Evolutionary conservation across 2,329 filamentous ascomycete species (phyloP).

Genomic region (Proliferodiscus dingleyae): DNA sequence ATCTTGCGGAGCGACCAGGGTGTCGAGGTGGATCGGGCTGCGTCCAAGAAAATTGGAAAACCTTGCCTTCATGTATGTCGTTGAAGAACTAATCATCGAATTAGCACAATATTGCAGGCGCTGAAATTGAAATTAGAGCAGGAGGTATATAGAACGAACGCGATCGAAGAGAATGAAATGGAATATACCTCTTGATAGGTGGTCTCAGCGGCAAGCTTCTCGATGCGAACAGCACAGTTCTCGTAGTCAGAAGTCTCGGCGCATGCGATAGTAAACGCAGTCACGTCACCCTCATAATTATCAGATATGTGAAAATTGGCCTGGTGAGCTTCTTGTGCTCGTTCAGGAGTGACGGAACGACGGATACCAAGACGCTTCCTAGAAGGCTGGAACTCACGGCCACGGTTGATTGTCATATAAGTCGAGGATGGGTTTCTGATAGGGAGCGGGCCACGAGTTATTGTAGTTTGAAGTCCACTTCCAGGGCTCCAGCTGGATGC

Average conservation of each 20-base stretch:
- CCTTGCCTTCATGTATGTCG: no score
- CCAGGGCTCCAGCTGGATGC: no score
- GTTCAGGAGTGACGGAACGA: background rate
- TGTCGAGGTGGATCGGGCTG: background rate
- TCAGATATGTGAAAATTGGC: background rate
- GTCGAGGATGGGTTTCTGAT: background rate
- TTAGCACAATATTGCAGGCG: no score
- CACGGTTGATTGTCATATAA: background rate
- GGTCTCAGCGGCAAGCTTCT: background rate
- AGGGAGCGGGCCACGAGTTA: no score
- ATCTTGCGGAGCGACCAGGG: background rate
- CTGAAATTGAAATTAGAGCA: no score
- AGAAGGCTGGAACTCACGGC: background rate
- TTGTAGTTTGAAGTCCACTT: no score
- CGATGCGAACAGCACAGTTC: background rate
- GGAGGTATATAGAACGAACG: no score
- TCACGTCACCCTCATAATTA: background rate
- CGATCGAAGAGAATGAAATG: no score
- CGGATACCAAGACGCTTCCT: background rate
- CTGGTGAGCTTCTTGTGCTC: background rate
- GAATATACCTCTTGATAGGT: background rate
- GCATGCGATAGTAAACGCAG: background rate
- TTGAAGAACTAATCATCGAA: background rate
- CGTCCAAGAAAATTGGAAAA: background rate
- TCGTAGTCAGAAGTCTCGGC: background rate